Percentiles rank a stretch among this genome's conserved stretches.
Evolutionary conservation across 106 monocot genomes (phyloP).

Genomic region (Allium sativum): DNA sequence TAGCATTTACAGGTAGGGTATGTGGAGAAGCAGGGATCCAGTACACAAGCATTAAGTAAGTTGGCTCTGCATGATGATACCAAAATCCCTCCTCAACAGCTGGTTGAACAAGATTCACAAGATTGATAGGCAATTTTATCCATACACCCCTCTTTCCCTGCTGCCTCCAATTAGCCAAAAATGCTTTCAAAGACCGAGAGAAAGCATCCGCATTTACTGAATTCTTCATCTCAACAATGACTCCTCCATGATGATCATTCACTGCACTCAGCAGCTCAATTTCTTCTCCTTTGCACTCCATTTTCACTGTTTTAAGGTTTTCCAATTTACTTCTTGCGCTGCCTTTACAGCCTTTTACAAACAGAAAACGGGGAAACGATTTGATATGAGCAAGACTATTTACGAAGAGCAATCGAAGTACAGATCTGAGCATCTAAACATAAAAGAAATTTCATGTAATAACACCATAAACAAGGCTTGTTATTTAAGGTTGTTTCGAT

Average conservation of each 20-base stretch:
- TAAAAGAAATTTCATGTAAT: no score
- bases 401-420: no score
- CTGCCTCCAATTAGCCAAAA: slow-evolving; percentile 50
- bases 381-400: no score
- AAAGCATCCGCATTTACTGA: slow-evolving; percentile 52
- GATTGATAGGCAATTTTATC: slow-evolving; percentile 78
- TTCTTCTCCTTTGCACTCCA: slow-evolving; percentile 15
- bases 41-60: slow-evolving; percentile 84
- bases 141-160: slow-evolving; percentile 78
- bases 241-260: slow-evolving; percentile 65
- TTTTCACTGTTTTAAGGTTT: slow-evolving; percentile 11
- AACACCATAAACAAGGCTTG: no score
- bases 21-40: slow-evolving; percentile 75
- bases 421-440: no score
- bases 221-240: slow-evolving; percentile 58
- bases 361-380: no score
- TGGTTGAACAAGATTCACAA: slow-evolving; percentile 64
- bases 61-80: slow-evolving; percentile 93
- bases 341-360: neutral
- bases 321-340: neutral
- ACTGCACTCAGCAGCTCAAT: slow-evolving; percentile 36
- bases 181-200: slow-evolving; percentile 41
- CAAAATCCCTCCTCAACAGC: slow-evolving; percentile 92
- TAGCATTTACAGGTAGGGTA: slow-evolving; percentile 82
- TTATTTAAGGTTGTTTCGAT: no score